Base-by-base conservation (phyloP, 2,329 filamentous ascomycete species). In the Penicillium thymicola region DNA sequence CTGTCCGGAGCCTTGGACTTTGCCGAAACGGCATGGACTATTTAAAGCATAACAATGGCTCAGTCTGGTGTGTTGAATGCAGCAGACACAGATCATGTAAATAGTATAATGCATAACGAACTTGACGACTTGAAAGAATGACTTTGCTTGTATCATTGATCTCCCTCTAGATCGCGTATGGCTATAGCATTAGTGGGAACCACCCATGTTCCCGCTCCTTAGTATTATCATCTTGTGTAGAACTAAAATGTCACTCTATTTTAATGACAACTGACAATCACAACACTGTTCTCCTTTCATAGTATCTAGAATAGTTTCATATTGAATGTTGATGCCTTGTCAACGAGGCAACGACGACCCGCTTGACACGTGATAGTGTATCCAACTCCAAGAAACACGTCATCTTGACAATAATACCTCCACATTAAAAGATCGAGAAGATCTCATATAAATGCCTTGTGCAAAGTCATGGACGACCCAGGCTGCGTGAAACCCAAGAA, bases 1-100 rank as follows among this genome's bases (percentile, higher is more conserved):
- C 54, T 89, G 87, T 71, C 78, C 83, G 44, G 83, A 85, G 66
- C 87, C 87, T 16, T 90, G 87, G 87, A 86, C 86, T 48, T 76
- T 90, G 48, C 87, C 87, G 2, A 81, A 84, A 68, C 78, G 82
- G 62, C 56, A 62, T 52, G 61, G 51, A 36, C 21, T 62, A 16
- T 53, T 64, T 40, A 73, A 69, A 58, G 71, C 66, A 61, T 73
- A 72, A 50, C 40, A 47, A 38, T 34, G 11, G 27, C 37, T 60
- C 48, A 41, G 46, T 59, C 42, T 51, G 30, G 32, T 53, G 54
- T 50, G 53, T 54, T 54, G 38, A 52, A 21, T 60, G 55, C 32
- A 58, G 42, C 49, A 38, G 48, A 63, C 51, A 36, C 40, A 61
- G 51, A 61, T 57, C 43, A 54, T 64, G 57, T 62, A 61, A 18